Conservation (phyloP, 768 basidiomycete species). For the Phlegmacium glaucopus region DNA sequence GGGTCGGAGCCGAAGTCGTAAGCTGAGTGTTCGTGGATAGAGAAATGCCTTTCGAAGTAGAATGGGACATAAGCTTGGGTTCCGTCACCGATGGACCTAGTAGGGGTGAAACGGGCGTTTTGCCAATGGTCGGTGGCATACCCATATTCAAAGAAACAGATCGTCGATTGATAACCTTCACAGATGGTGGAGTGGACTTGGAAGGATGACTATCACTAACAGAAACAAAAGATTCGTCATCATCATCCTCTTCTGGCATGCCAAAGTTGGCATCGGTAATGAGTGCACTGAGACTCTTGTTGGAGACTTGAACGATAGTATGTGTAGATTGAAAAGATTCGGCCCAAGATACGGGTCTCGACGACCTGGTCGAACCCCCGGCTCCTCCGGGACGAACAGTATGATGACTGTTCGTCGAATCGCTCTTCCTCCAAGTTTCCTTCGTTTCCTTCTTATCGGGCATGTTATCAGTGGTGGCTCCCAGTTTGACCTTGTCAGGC, state of each 20-base stretch:
- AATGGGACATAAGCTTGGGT: slow-evolving; percentile 29
- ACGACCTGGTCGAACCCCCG: slow-evolving; percentile 38
- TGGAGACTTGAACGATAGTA: slow-evolving; percentile 61
- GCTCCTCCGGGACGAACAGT: slow-evolving; percentile 59
- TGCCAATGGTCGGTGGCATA: slow-evolving; percentile 6
- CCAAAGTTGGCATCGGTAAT: slow-evolving; percentile 65
- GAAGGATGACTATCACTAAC: slow-evolving; percentile 1
- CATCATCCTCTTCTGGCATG: slow-evolving; percentile 60
- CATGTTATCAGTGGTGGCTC: slow-evolving; percentile 18
- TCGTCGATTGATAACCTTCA: slow-evolving; percentile 44
- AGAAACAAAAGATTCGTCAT: slow-evolving; percentile 24
- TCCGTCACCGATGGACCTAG: slow-evolving; percentile 26
- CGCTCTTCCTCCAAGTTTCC: slow-evolving; percentile 78
- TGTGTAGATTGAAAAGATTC: slow-evolving; percentile 73
- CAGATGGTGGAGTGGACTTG: slow-evolving; percentile 33
- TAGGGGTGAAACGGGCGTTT: slow-evolving; percentile 14
- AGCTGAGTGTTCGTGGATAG: slow-evolving; percentile 21
- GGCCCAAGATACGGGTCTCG: slow-evolving; percentile 75
- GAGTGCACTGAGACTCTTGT: slow-evolving; percentile 65
- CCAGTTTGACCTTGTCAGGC: slow-evolving; percentile 16
- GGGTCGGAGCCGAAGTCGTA: slow-evolving; percentile 10
- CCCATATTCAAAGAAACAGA: slow-evolving; percentile 63
- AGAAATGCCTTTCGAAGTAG: slow-evolving; percentile 31
- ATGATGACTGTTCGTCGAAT: slow-evolving; percentile 75
- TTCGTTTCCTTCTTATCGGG: slow-evolving; percentile 62